Evolutionary conservation across 768 basidiomycete species (phyloP).

Genomic region (Mrakia blollopis): DNA sequence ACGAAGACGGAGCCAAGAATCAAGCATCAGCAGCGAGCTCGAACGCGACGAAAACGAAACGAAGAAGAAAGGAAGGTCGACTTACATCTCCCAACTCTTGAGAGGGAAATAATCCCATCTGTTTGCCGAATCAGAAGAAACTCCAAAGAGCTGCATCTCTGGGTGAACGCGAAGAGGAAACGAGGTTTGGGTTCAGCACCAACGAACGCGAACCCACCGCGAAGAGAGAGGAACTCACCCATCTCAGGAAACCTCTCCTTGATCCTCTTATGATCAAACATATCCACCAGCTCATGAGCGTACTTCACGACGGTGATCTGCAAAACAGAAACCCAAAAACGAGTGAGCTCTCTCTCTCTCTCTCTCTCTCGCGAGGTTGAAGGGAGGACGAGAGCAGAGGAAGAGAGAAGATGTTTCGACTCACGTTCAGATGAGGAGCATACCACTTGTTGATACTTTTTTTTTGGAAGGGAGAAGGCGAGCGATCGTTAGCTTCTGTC

Average conservation of each 20-base stretch:
- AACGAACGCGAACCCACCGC: too few relatives aligned
- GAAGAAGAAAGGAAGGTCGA: not conserved
- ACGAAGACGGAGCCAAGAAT: not conserved
- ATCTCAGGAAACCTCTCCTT: not conserved
- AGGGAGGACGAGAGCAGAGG: not conserved
- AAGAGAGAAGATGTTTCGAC: not conserved
- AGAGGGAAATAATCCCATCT: constrained; percentile 29
- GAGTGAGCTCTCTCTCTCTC: not conserved
- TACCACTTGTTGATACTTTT: constrained; percentile 28
- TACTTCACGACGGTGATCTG: constrained; percentile 32
- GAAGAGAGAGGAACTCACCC: not conserved
- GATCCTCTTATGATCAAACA: constrained; percentile 17
- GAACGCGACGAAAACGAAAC: not conserved
- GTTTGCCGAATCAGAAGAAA: constrained; percentile 29
- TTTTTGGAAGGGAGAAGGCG: not conserved
- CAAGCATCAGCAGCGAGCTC: too few relatives aligned
- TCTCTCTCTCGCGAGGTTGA: not conserved
- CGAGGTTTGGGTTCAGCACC: not conserved
- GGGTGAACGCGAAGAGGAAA: not conserved
- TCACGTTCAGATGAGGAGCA: constrained; percentile 18
- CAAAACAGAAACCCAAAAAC: not conserved
- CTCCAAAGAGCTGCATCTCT: constrained; percentile 30
- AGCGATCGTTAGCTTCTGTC: not conserved
- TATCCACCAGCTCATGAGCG: constrained; percentile 26
- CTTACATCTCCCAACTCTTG: not conserved